Percentiles rank a stretch among this genome's conserved stretches.
Evolutionary conservation across 306 rosid species (phyloP).

Genomic region (Quercus bicolor): DNA sequence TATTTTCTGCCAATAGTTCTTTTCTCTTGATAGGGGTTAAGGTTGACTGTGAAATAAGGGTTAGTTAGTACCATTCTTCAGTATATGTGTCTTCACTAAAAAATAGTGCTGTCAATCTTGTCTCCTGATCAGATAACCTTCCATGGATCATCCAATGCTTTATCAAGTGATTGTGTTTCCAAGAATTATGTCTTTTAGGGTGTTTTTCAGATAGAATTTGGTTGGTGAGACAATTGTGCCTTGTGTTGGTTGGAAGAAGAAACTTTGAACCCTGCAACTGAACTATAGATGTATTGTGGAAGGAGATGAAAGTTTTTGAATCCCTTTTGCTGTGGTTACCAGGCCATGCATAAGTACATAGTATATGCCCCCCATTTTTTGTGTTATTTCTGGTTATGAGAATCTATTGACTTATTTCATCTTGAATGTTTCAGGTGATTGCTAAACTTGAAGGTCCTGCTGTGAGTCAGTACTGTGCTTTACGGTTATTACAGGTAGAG

Average conservation of each 20-base stretch:
- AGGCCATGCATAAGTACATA: not conserved
- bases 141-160: not conserved
- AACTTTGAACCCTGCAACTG: not conserved
- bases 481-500: conserved; percentile 77
- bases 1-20: not conserved
- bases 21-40: not conserved
- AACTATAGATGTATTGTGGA: no score
- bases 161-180: not conserved
- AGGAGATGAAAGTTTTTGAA: not conserved
- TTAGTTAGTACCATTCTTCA: not conserved
- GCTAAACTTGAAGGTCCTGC: conserved; percentile 99
- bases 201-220: not conserved
- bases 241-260: not conserved
- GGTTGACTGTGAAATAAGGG: not conserved
- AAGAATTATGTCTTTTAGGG: not conserved
- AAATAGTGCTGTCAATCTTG: not conserved
- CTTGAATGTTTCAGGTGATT: conserved; percentile 66
- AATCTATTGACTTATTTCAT: conserved; percentile 4
- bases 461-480: conserved; percentile 92
- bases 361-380: not conserved
- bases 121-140: not conserved
- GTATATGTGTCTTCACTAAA: not conserved
- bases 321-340: not conserved
- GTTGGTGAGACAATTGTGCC: not conserved
- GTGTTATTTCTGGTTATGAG: not conserved